These are phyloP conservation scores for Phytopythium oedochilum DNA, from an alignment of 352 stramenopile genomes.

Conservation along the genomic window DNA sequence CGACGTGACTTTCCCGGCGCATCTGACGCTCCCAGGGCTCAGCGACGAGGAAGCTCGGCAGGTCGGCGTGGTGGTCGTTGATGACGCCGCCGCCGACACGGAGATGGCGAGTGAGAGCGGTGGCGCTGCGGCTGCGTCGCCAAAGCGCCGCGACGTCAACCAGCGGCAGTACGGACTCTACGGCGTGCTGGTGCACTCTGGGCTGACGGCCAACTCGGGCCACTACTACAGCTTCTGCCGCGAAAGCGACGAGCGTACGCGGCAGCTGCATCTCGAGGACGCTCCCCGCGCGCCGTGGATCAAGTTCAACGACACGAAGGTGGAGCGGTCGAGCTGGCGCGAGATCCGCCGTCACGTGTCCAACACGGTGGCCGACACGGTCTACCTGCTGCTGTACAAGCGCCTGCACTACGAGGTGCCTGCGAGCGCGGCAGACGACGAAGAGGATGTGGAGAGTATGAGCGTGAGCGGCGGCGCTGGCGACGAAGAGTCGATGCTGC, in stretches of 20 bases:
- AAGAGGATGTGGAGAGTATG: slow-evolving; percentile 7
- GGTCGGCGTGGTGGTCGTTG: slow-evolving; percentile 3
- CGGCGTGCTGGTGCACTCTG: slow-evolving; percentile 86
- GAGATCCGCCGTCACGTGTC: slow-evolving; percentile 77
- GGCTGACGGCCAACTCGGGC: slow-evolving; percentile 84
- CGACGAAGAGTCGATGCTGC: slow-evolving; percentile 82
- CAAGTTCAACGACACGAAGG: slow-evolving; percentile 89
- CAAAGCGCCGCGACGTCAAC: slow-evolving; percentile 4
- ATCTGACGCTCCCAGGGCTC: slow-evolving; percentile 68
- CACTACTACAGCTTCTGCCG: slow-evolving; percentile 91
- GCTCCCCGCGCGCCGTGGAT: slow-evolving; percentile 81
- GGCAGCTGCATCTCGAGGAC: slow-evolving; percentile 78
- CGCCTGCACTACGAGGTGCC: slow-evolving; percentile 56
- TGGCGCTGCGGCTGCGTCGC: background rate
- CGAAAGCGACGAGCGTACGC: slow-evolving; percentile 62
- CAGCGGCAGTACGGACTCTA: slow-evolving; percentile 83
- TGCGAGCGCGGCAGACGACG: background rate
- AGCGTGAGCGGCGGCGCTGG: background rate
- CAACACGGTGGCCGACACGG: slow-evolving; percentile 83
- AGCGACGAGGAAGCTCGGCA: slow-evolving; percentile 48
- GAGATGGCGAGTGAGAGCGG: slow-evolving; percentile 2
- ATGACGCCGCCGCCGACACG: slow-evolving; percentile 13
- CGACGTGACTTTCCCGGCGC: slow-evolving; percentile 68
- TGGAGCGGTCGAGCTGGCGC: slow-evolving; percentile 72
- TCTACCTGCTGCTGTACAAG: slow-evolving; percentile 89